Evolutionary conservation across 345 rosid genomes (phyloP).

Genomic region (Sisymbrium irio): DNA sequence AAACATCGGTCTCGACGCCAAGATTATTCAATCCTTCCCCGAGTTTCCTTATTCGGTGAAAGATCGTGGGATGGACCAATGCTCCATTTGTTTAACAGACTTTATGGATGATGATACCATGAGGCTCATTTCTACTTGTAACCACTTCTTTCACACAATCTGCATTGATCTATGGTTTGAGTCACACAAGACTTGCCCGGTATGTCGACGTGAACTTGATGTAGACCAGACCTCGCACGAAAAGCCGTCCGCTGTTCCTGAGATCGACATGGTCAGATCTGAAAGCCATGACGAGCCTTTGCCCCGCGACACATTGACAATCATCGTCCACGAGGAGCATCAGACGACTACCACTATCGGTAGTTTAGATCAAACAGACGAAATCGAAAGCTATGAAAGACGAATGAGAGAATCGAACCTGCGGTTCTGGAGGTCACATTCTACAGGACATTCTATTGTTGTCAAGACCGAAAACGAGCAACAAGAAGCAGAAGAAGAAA

Average conservation of each 20-base stretch:
- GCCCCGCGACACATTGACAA: slow-evolving; percentile 10
- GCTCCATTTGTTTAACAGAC: slow-evolving; percentile 67
- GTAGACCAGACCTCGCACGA: slow-evolving; percentile 15
- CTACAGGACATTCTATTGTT: slow-evolving; percentile 74
- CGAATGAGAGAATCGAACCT: slow-evolving; percentile 24
- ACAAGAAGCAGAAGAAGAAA: slow-evolving; percentile 5
- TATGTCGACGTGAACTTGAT: slow-evolving; percentile 71
- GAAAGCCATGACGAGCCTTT: slow-evolving; percentile 21
- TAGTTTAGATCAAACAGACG: slow-evolving; percentile 33
- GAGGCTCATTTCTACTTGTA: slow-evolving; percentile 69
- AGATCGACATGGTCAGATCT: background rate
- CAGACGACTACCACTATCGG: slow-evolving; percentile 11
- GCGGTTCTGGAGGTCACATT: slow-evolving; percentile 55
- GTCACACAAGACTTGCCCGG: slow-evolving; percentile 76
- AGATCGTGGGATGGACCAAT: slow-evolving; percentile 37
- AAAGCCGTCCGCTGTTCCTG: slow-evolving; percentile 1
- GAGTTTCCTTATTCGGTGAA: slow-evolving; percentile 56
- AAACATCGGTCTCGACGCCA: slow-evolving; percentile 59
- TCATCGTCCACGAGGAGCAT: slow-evolving; percentile 39
- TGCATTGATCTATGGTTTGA: slow-evolving; percentile 90
- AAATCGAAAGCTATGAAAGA: slow-evolving; percentile 33
- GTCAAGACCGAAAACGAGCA: slow-evolving; percentile 22
- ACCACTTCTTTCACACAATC: slow-evolving; percentile 72
- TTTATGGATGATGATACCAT: slow-evolving; percentile 60
- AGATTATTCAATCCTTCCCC: slow-evolving; percentile 54